phyloP scores from a whole-genome alignment of 192 early-diverging fungal species.

The Funneliformis geosporum region DNA sequence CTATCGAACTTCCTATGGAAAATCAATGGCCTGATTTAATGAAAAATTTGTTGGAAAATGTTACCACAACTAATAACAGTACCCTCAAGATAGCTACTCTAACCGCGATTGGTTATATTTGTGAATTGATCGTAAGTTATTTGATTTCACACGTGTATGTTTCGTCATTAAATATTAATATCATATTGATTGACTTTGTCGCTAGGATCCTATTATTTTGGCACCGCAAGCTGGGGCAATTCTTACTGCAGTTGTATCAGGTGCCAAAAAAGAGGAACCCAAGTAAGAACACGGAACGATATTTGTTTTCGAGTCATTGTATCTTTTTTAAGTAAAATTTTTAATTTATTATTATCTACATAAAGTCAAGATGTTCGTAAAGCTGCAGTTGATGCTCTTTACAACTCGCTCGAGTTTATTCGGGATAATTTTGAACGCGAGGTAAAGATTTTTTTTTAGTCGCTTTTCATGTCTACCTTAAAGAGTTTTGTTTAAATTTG shows the following conservation, averaged over 20 bases:
- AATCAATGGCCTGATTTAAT: constrained; percentile 88
- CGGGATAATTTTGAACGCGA: constrained; percentile 91
- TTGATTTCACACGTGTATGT: background rate
- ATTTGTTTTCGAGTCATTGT: constrained; percentile 32
- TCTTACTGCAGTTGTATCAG: constrained; percentile 92
- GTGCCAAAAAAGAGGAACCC: constrained; percentile 91
- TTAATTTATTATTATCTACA: constrained; percentile 1
- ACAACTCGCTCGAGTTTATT: constrained; percentile 96
- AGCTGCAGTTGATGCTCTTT: constrained; percentile 86
- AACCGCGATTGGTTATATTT: constrained; percentile 90
- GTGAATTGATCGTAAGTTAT: constrained; percentile 80
- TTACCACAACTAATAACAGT: constrained; percentile 65
- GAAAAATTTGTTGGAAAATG: constrained; percentile 72
- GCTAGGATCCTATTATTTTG: constrained; percentile 76
- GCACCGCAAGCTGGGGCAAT: constrained; percentile 84
- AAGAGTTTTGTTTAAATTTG: constrained; percentile 1
- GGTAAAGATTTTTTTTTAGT: constrained; percentile 39
- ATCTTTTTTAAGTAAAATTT: background rate
- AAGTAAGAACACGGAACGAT: constrained; percentile 48
- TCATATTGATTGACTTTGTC: background rate
- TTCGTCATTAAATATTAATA: background rate
- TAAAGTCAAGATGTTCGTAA: constrained; percentile 81
- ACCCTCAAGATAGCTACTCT: constrained; percentile 80
- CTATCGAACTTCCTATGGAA: constrained; percentile 85
- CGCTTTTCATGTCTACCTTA: background rate